Evolutionary conservation across 164 flowering plant genomes (phyloP).

Genomic region (Berberis vulgaris): DNA sequence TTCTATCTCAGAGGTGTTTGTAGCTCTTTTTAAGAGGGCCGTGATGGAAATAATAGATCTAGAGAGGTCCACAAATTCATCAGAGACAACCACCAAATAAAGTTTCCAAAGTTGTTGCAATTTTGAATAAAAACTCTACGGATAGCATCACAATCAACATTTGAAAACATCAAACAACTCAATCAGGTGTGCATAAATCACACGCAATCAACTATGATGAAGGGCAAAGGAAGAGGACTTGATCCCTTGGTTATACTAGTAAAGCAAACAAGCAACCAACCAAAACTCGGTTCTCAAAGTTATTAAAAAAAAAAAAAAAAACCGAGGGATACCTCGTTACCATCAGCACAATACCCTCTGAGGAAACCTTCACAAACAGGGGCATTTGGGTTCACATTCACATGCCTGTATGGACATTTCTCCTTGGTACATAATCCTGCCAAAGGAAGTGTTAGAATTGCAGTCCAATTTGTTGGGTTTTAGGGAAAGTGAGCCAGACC

Average conservation of each 20-base stretch:
- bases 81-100: no score
- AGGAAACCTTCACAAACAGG: slow-evolving; percentile 84
- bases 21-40: background rate
- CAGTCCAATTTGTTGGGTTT: no score
- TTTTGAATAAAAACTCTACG: no score
- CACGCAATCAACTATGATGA: no score
- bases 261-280: background rate
- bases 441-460: slow-evolving; percentile 8
- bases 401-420: slow-evolving; percentile 87
- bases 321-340: slow-evolving; percentile 67
- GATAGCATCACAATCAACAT: no score
- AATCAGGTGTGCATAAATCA: no score
- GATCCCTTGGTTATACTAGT: background rate
- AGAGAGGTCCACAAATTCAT: no score
- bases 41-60: no score
- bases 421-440: slow-evolving; percentile 84
- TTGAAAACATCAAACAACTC: no score
- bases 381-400: slow-evolving; percentile 77
- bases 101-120: no score
- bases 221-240: no score
- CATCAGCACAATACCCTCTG: slow-evolving; percentile 91
- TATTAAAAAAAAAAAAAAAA: background rate
- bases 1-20: background rate
- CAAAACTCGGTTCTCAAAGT: background rate
- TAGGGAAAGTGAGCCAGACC: background rate